Percentiles rank a stretch among this genome's conserved stretches.
Evolutionary conservation across 2,329 filamentous ascomycete genomes (phyloP).

Genomic region (Colletotrichum simmondsii): DNA sequence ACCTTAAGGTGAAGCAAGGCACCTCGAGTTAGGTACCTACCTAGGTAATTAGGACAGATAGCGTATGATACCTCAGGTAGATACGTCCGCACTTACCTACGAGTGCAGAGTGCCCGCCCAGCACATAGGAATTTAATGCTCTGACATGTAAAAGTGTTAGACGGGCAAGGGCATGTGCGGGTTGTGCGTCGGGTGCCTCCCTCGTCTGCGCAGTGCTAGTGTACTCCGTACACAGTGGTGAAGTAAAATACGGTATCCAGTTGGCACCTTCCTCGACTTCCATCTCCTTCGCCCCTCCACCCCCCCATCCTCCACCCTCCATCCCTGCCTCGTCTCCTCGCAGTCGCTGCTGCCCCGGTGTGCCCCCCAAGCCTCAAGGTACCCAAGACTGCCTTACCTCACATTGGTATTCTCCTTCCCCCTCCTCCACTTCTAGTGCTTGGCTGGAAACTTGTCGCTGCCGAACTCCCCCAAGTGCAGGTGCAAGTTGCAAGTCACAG

Average conservation of each 20-base stretch:
- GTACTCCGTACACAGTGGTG: no score
- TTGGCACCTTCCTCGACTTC: conserved; percentile 5
- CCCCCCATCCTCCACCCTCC: background rate
- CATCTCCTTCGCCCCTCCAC: background rate
- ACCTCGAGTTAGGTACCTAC: background rate
- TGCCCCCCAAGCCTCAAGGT: background rate
- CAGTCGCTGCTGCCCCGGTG: background rate
- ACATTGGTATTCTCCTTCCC: conserved; percentile 12
- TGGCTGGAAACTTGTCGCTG: conserved; percentile 25
- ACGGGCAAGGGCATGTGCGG: background rate
- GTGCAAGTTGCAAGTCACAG: background rate
- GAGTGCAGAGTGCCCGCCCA: background rate
- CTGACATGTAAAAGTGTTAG: background rate
- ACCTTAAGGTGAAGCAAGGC: background rate
- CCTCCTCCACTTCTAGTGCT: conserved; percentile 26
- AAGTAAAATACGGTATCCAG: background rate
- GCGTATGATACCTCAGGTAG: no score
- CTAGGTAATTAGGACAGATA: background rate
- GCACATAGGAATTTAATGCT: background rate
- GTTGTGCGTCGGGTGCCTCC: background rate
- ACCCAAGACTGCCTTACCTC: conserved; percentile 1
- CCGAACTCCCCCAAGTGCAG: conserved; percentile 20
- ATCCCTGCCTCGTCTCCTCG: background rate
- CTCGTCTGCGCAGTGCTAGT: background rate
- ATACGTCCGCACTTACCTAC: background rate